These are phyloP conservation scores for Globisporangium sylvaticum DNA, from an alignment of 352 stramenopile species.

Conservation along the genomic window DNA sequence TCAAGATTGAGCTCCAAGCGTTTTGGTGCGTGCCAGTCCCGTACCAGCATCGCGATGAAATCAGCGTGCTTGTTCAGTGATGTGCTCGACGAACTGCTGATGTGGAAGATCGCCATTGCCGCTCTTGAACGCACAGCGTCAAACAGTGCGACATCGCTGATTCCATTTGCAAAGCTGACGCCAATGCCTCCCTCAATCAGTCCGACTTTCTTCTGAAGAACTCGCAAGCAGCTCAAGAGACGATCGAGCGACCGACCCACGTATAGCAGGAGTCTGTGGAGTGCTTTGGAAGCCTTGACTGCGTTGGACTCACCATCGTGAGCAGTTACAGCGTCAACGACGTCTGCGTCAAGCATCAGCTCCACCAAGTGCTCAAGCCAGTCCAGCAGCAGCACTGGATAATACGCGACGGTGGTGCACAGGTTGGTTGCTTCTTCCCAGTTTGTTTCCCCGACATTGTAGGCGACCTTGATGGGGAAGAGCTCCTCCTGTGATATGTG, in stretches of 20 bases:
- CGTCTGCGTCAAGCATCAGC: constrained; percentile 36
- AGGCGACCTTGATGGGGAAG: constrained; percentile 67
- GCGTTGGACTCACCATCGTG: constrained; percentile 14
- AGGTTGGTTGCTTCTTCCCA: constrained; percentile 38
- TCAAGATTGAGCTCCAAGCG: constrained; percentile 71
- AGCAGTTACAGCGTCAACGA: constrained; percentile 28
- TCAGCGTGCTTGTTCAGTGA: constrained; percentile 27
- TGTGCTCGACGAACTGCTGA: constrained; percentile 18
- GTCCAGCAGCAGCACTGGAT: constrained; percentile 60
- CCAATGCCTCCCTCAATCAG: constrained; percentile 13
- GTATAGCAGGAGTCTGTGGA: constrained; percentile 56
- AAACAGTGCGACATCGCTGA: constrained; percentile 22
- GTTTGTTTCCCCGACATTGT: constrained; percentile 74
- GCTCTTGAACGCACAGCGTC: constrained; percentile 46
- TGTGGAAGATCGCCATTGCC: constrained; percentile 67
- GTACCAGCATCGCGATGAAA: constrained; percentile 39
- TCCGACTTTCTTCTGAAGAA: constrained; percentile 35
- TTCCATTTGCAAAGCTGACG: constrained; percentile 3
- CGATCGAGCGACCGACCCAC: constrained; percentile 60
- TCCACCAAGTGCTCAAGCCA: constrained; percentile 77
- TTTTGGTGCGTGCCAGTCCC: constrained; percentile 57
- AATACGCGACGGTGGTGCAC: constrained; percentile 20
- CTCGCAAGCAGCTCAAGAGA: constrained; percentile 42
- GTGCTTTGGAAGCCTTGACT: constrained; percentile 27
- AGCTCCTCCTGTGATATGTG: constrained; percentile 36